Conservation (phyloP, 2,329 filamentous ascomycete species). For the Alternaria brassicae region DNA sequence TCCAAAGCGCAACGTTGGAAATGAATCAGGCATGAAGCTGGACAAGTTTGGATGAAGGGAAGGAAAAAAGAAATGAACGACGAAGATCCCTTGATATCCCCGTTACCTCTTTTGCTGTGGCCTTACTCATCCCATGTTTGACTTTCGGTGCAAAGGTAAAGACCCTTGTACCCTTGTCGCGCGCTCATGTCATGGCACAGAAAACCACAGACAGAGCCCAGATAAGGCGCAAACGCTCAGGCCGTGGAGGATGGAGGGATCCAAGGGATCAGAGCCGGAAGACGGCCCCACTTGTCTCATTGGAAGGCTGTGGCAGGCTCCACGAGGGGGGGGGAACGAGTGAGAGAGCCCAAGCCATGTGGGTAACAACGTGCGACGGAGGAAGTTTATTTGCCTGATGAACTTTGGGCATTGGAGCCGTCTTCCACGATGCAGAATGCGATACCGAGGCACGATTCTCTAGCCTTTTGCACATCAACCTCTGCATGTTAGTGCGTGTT, state of each 20-base stretch:
- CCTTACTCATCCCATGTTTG: background rate
- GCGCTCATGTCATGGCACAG: background rate
- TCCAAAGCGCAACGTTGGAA: slow-evolving; percentile 4
- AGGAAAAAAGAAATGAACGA: slow-evolving; percentile 5
- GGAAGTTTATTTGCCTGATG: slow-evolving; percentile 1
- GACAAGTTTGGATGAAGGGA: background rate
- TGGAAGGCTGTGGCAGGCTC: slow-evolving; percentile 10
- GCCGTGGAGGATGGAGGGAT: slow-evolving; percentile 3
- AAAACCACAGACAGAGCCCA: background rate
- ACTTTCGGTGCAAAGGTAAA: slow-evolving; percentile 1
- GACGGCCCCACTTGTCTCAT: slow-evolving; percentile 10
- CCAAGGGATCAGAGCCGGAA: slow-evolving; percentile 3
- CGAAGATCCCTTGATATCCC: background rate
- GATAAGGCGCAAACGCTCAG: slow-evolving; percentile 4
- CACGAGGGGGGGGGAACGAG: slow-evolving; percentile 4
- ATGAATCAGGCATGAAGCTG: slow-evolving; percentile 4
- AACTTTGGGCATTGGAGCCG: background rate
- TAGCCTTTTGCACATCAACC: background rate
- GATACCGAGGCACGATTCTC: background rate
- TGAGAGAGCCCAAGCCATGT: slow-evolving; percentile 3
- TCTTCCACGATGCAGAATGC: background rate
- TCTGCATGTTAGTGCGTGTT: background rate
- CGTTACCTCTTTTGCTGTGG: slow-evolving; percentile 2
- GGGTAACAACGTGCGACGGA: slow-evolving; percentile 1
- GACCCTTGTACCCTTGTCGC: background rate